These are phyloP conservation scores for Fusarium nygamai DNA, from an alignment of 2,329 filamentous ascomycete genomes.

Conservation along the genomic window DNA sequence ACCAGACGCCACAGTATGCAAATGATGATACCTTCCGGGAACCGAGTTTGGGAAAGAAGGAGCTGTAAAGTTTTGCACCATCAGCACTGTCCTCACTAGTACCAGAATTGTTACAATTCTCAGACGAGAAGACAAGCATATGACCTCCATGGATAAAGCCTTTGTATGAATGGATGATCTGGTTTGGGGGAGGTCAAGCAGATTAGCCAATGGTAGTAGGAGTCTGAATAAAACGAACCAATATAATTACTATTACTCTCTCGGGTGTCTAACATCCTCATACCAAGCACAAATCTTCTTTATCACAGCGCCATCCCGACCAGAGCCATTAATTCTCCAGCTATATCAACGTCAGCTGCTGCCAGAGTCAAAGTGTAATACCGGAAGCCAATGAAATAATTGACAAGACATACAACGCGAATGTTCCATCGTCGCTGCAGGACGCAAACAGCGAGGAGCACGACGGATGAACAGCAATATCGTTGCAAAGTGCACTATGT, in stretches of 20 bases:
- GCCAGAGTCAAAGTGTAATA: rapidly evolving
- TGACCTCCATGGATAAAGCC: background rate
- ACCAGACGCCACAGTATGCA: rapidly evolving
- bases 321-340: background rate
- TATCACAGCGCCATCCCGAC: rapidly evolving
- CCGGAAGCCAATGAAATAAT: rapidly evolving
- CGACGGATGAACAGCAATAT: background rate
- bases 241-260: too few species aligned
- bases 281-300: background rate
- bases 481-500: background rate
- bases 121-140: background rate
- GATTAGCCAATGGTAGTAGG: too few species aligned
- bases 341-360: background rate
- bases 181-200: too few species aligned
- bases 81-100: rapidly evolving
- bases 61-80: background rate
- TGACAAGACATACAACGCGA: rapidly evolving
- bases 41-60: background rate
- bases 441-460: background rate
- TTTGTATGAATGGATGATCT: background rate
- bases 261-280: too few species aligned
- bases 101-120: rapidly evolving
- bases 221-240: too few species aligned
- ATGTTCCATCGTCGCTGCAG: background rate
- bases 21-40: rapidly evolving